phyloP scores from a whole-genome alignment of 176 grass and related monocot genomes.

The Oryza longistaminata region DNA sequence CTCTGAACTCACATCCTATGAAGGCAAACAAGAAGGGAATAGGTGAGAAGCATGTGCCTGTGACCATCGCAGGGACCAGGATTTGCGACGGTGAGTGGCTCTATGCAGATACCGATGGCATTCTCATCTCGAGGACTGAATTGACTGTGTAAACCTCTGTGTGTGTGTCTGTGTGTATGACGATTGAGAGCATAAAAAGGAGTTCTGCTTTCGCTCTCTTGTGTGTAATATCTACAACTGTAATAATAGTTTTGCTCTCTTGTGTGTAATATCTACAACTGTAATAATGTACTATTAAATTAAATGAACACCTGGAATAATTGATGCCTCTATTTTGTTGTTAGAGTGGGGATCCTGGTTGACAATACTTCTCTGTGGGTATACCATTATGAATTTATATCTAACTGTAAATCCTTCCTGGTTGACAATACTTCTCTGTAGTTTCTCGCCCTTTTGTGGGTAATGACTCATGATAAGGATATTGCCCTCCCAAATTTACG shows the following conservation, averaged over 20 bases:
- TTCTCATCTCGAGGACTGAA: constrained; percentile 64
- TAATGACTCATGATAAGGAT: not conserved
- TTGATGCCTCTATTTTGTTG: not conserved
- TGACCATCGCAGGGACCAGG: constrained; percentile 65
- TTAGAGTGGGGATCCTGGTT: not conserved
- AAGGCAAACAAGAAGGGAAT: constrained; percentile 91
- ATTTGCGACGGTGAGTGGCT: constrained; percentile 82
- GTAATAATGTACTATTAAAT: not conserved
- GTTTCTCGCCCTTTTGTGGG: not conserved
- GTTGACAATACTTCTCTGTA: not conserved
- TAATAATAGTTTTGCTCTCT: not conserved
- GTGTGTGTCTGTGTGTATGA: not conserved
- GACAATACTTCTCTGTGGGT: too few species aligned
- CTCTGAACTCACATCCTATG: constrained; percentile 69
- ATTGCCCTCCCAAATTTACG: constrained; percentile 43
- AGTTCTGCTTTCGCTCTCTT: not conserved
- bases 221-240: not conserved
- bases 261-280: not conserved
- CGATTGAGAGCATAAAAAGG: not conserved
- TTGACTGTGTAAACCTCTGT: constrained; percentile 39
- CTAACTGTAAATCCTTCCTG: too few species aligned
- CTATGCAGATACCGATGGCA: constrained; percentile 70
- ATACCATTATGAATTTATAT: too few species aligned
- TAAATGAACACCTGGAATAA: not conserved
- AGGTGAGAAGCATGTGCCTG: constrained; percentile 74